Base-by-base conservation (phyloP, 2,329 filamentous ascomycete species). In the Penicillium oxalicum region DNA sequence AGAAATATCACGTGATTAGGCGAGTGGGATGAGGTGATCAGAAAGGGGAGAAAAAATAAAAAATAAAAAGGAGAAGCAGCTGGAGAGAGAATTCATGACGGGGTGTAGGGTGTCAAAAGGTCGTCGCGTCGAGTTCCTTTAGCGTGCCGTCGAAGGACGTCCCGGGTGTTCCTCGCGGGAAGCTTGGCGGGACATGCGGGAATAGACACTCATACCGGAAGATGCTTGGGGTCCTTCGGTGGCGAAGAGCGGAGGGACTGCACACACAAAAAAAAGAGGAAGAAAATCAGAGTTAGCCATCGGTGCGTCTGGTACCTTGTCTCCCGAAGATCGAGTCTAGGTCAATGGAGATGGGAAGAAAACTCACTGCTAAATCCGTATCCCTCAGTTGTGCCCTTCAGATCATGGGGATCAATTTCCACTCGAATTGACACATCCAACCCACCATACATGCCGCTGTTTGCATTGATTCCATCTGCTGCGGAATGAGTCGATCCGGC, bases 401-500 rank as follows among this genome's bases (percentile, higher is more conserved):
- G 55, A 55, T 74, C 65, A 27, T 67, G 63, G 11, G 71, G 71
- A 53, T 74, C 66, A 43, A 76, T 73, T 53, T 77, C 74, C 32
- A 77, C 72, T 11, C 68, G 66, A 49, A 75, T 67, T 9, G 70
- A 54, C 28, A 77, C 66, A 51, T 75, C 72, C 50, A 77, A 55
- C 2, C 72, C 72, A 32, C 72, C 71, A 37, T 60, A 56, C 58
- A 73, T 62, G 34, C 60, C 57, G 18, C 70, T 70, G 6, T 59
- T 55, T 47, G 53, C 64, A 52, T 60, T 68, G 40, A 72, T 53
- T 1, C 73, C 73, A 56, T 72, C 69, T 2, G 88, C 86, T 9
- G 90, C 87, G 49, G 80, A 82, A 72, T 96, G 90, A 28, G 72
- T 74, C 0, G 89, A 90, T 3, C 91, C 91, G 0, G 88, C 88